Conservation (phyloP, 2,329 filamentous ascomycete species). For the Ophiosphaerella herpotricha region DNA sequence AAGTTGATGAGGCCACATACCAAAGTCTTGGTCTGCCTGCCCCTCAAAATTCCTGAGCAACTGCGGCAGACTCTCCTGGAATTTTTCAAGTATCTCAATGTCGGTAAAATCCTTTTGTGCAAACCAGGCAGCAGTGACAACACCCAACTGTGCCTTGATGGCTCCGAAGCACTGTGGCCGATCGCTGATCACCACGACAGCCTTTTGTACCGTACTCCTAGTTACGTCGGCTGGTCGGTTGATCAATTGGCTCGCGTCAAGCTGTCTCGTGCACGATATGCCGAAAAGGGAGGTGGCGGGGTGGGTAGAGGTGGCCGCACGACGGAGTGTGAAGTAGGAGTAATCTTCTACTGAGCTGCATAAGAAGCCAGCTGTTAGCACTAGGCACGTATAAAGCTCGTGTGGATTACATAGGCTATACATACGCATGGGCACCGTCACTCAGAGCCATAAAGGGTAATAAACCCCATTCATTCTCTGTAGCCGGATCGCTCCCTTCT, state of each 20-base stretch:
- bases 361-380: conserved; percentile 4
- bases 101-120: conserved; percentile 92
- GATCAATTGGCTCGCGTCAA: conserved; percentile 77
- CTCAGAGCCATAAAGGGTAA: conserved; percentile 96
- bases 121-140: conserved; percentile 96
- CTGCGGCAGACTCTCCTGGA: conserved; percentile 81
- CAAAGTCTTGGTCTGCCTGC: conserved; percentile 84
- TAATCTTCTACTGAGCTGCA: conserved; percentile 87
- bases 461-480: conserved; percentile 85
- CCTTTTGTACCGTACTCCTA: conserved; percentile 96
- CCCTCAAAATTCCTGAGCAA: conserved; percentile 66
- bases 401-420: conserved; percentile 17
- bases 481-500: conserved; percentile 76
- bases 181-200: conserved; percentile 92
- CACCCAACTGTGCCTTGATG: conserved; percentile 83
- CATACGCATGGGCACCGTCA: conserved; percentile 91
- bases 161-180: conserved; percentile 88
- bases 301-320: conserved; percentile 50
- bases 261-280: conserved; percentile 91
- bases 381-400: background rate
- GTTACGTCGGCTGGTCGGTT: conserved; percentile 87
- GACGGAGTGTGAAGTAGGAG: conserved; percentile 93
- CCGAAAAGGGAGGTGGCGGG: conserved; percentile 87
- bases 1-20: conserved; percentile 40
- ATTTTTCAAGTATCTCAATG: conserved; percentile 83